A percentile compares a stretch with the other conserved stretches of the same genome.
These are phyloP conservation scores for Kwoniella shivajii DNA, from an alignment of 1,284 basidiomycete species.

Conservation along the genomic window DNA sequence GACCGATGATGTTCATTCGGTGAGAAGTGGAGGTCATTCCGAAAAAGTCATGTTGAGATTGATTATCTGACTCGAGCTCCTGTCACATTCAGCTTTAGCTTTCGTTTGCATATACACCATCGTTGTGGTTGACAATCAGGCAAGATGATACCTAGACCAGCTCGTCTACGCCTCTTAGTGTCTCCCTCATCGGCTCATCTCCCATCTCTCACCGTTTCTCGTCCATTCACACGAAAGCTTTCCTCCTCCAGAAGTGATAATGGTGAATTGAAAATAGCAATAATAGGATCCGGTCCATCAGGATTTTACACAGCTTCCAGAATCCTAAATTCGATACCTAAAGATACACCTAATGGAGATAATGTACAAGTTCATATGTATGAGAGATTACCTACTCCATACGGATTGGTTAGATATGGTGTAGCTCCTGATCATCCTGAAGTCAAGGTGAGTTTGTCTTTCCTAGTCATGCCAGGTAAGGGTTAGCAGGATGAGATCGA, in stretches of 20 bases:
- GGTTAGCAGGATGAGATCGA: too few species aligned
- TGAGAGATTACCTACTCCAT: constrained; percentile 90
- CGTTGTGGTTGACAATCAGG: not conserved
- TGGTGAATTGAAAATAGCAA: constrained; percentile 51
- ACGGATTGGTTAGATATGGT: constrained; percentile 92
- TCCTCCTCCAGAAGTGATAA: not conserved
- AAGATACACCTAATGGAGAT: constrained; percentile 51
- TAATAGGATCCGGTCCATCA: constrained; percentile 77
- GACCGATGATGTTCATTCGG: not conserved
- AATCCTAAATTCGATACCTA: constrained; percentile 66
- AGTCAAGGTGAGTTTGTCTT: constrained; percentile 74
- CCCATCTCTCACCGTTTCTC: not conserved
- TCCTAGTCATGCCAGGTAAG: not conserved
- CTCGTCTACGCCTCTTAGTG: not conserved
- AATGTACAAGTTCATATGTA: constrained; percentile 78
- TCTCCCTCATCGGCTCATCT: not conserved
- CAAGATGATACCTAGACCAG: constrained; percentile 12
- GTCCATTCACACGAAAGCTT: not conserved
- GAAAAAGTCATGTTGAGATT: too few species aligned
- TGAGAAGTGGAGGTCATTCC: not conserved
- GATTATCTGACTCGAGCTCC: too few species aligned
- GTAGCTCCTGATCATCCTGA: constrained; percentile 99
- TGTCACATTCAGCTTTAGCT: not conserved
- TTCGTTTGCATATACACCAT: not conserved
- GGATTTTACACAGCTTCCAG: constrained; percentile 92